Evolutionary conservation across 169 alveolate species (phyloP), one percentile per base, ranked within the genome.

Genomic region (Perkinsus olseni): DNA sequence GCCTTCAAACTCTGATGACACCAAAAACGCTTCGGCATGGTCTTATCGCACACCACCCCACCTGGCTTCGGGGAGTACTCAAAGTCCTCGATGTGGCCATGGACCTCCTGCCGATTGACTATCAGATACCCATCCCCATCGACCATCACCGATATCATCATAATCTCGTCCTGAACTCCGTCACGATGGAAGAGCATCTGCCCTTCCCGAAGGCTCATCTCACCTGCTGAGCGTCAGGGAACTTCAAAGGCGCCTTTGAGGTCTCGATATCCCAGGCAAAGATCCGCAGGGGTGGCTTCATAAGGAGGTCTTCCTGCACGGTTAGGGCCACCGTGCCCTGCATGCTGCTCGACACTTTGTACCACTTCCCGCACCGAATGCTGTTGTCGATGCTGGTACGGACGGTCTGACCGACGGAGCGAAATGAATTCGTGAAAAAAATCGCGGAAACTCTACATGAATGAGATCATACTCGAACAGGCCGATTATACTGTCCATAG

Each of bases 231-330:
- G 99, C 96, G 95, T 99, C 99, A 28, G 99, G 99, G 95, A 99
- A 99, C 96, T 99, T 98, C 92, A 99, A 96, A 17, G 99, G 99
- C 82, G 98, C 98, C 96, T 99, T 99, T 98, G 97, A 95, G 99
- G 98, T 50, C 96, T 99, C 99, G 45, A 99, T 98, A 98, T 99
- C 99, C 98, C 99, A 99, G 39, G 99, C 99, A 74, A 99, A 97
- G 39, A 98, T 97, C 95, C 96, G 97, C 96, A 96, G 98, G 95
- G 96, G 98, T 91, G 97, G 98, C 96, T 91, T 97, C 62, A 93
- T 95, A 94, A 92, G 96, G 97, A 91, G 96, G 92, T 91, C 97
- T 91, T 92, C 93, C 38, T 94, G 94, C 92, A 93, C 94, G 74
- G 39, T 40, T 92, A 93, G 92, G 62, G 96, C 94, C 91, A 93